Conservation (phyloP, 371 early-diverging fungal species). For the Mucor mucedo region DNA sequence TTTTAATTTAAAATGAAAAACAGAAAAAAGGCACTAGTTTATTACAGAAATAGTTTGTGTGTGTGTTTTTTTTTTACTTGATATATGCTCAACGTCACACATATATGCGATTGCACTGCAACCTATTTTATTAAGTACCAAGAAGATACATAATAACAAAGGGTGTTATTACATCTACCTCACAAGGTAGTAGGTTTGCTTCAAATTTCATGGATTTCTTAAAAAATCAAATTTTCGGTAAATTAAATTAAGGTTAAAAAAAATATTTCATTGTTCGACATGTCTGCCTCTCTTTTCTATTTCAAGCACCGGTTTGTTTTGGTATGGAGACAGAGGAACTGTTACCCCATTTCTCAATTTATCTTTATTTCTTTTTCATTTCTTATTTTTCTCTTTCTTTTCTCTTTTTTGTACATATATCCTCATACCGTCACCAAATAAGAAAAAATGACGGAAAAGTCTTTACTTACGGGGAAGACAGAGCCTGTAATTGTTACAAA, state of each 20-base stretch:
- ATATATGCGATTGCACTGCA: background rate
- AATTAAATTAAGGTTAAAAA: background rate
- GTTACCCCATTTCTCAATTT: background rate
- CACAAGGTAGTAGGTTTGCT: too few species aligned
- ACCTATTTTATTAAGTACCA: background rate
- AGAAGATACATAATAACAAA: background rate
- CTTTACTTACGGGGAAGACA: constrained; percentile 12
- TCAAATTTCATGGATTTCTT: too few species aligned
- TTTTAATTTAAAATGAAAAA: too few species aligned
- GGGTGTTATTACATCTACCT: too few species aligned
- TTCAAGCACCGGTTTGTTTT: background rate
- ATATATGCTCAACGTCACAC: background rate
- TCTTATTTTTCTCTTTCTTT: background rate
- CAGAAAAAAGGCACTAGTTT: too few species aligned
- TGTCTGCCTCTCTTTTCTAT: background rate
- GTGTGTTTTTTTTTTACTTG: too few species aligned
- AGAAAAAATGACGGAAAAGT: constrained; percentile 27
- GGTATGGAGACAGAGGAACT: constrained; percentile 2
- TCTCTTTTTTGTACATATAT: background rate
- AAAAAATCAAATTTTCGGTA: background rate
- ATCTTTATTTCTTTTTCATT: constrained; percentile 5
- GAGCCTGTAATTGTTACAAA: constrained; percentile 20
- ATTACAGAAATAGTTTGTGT: too few species aligned
- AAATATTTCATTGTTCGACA: background rate
- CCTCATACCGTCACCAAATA: background rate